Base-by-base conservation (phyloP, 139 green algal genomes). In the Haematococcus lacustris region DNA sequence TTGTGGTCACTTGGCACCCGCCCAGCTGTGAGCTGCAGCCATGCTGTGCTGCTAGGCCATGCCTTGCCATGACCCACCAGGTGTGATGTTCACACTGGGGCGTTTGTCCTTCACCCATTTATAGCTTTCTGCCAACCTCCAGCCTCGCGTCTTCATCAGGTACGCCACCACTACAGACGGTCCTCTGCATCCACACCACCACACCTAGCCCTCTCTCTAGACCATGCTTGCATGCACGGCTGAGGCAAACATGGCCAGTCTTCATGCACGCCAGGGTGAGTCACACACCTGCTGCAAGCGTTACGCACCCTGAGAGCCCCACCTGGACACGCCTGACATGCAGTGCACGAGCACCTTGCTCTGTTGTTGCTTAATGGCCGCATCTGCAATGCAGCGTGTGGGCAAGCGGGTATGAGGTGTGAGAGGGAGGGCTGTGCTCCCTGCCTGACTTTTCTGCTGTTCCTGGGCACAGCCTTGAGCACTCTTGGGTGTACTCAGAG, bases 91-190 rank as follows among this genome's bases (percentile, higher is more conserved):
- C 13, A 88, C 79, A 9, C 13, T 63, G 0, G 73, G 73, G 41
- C 86, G 80, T 53, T 85, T 83, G 63, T 95, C 88, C 73, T 88
- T 91, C 25, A 96, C 88, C 85, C 89, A 93, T 65, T 87, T 83
- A 69, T 90, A 96, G 51, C 79, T 87, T 68, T 97, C 88, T 30
- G 78, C 73, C 60, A 97, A 76, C 34, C 84, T 73, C 90, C 88
- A 95, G 23, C 76, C 73, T 13, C 84, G 80, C 47, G 82, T 67
- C 47, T 88, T 84, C 92, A 97, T 97, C 2, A 97, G 73, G 78
- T 94, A 97, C 1, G 75, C 87, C 5, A 96, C 88, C 1, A 88
- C 83, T 30, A 93, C 73, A 0, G 80, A 77, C 1, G 88, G 78
- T 23, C 76, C 90, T 60, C 81, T 90, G 75, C 38, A 51, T 0